Percentiles rank a stretch among this genome's conserved stretches.
These are phyloP conservation scores for Suillus weaverae DNA, from an alignment of 768 basidiomycete species.

Conservation along the genomic window DNA sequence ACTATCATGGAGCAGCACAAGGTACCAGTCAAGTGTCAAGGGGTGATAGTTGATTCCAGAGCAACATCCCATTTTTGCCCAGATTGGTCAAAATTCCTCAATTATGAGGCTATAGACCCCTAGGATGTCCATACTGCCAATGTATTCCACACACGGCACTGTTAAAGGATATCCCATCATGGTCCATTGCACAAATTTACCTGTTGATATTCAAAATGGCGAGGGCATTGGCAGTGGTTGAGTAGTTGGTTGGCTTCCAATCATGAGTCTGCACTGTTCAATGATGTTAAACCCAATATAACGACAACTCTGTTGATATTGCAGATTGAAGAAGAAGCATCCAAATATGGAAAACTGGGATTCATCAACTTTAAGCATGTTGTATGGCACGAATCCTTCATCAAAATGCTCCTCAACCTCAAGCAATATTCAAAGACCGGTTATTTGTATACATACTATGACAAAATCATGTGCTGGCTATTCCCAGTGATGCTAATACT, in stretches of 20 bases:
- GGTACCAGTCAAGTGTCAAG: too few species aligned
- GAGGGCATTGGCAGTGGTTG: conserved; percentile 15
- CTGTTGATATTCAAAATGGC: conserved; percentile 13
- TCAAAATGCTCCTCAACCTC: conserved; percentile 8
- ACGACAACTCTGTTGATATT: background rate
- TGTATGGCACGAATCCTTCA: conserved; percentile 21
- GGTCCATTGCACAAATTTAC: conserved; percentile 16
- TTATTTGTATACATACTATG: conserved; percentile 4
- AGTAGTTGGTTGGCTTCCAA: conserved; percentile 21
- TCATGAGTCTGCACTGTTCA: background rate
- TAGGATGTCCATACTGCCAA: too few species aligned
- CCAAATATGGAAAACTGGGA: conserved; percentile 4
- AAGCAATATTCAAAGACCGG: conserved; percentile 15
- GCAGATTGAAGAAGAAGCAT: background rate
- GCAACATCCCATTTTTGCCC: background rate
- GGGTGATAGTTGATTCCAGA: background rate
- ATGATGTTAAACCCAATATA: background rate
- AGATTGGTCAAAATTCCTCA: background rate
- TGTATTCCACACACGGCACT: conserved; percentile 20
- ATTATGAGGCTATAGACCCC: too few species aligned
- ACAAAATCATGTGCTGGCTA: conserved; percentile 11
- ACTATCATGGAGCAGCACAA: too few species aligned
- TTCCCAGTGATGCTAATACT: conserved; percentile 25
- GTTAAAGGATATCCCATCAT: conserved; percentile 21
- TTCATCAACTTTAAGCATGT: conserved; percentile 11